phyloP scores from a whole-genome alignment of 73 alveolate genomes.

The Paramecium sonneborni region DNA sequence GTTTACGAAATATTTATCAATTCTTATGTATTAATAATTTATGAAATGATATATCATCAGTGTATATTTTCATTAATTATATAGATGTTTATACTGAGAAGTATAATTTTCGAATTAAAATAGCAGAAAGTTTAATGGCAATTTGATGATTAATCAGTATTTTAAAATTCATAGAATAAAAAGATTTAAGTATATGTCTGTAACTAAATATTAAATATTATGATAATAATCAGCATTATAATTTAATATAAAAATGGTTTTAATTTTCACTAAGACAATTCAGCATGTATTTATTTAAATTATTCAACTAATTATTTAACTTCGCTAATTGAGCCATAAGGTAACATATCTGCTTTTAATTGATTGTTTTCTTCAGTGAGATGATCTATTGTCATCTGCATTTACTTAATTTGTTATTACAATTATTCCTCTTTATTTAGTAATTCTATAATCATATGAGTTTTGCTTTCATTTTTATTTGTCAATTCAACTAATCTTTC shows the following conservation, averaged over 20 bases:
- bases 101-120: too few relatives aligned
- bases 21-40: not conserved
- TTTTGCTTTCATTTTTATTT: not conserved
- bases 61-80: too few relatives aligned
- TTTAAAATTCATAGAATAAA: not conserved
- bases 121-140: too few relatives aligned
- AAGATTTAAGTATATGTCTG: conserved; percentile 13
- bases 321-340: not conserved
- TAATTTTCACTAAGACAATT: not conserved
- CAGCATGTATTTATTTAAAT: not conserved
- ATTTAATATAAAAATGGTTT: not conserved
- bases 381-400: not conserved
- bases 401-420: not conserved
- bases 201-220: not conserved
- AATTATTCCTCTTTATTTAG: not conserved
- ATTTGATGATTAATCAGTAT: not conserved
- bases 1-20: conserved; percentile 9
- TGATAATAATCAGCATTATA: not conserved
- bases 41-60: not conserved
- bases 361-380: not conserved
- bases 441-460: not conserved
- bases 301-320: not conserved
- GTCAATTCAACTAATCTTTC: not conserved
- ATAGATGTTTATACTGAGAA: too few relatives aligned
- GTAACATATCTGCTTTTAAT: not conserved